Evolutionary conservation across 2,329 filamentous ascomycete genomes (phyloP).

Genomic region (Didymella arachidicola): DNA sequence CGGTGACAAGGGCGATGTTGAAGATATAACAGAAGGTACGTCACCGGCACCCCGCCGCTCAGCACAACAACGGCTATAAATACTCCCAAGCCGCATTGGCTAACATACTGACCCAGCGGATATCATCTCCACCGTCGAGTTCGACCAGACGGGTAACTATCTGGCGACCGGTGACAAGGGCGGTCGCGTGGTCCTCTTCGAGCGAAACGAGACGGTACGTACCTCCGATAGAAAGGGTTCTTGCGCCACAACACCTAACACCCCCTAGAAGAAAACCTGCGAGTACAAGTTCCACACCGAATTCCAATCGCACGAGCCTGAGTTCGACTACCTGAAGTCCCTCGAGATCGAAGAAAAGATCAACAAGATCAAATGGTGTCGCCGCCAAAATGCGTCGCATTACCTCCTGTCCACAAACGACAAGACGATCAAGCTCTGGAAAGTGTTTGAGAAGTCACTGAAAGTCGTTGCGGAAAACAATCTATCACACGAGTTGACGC

Average conservation of each 20-base stretch:
- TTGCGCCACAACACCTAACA: conserved; percentile 21
- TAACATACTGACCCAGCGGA: conserved; percentile 65
- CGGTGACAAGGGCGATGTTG: conserved; percentile 98
- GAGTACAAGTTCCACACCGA: conserved; percentile 99
- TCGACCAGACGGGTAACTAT: conserved; percentile 89
- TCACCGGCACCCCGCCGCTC: conserved; percentile 20
- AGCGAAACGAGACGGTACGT: conserved; percentile 93
- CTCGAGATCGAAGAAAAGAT: conserved; percentile 99
- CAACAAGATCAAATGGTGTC: conserved; percentile 99
- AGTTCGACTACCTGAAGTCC: conserved; percentile 99
- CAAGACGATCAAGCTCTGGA: conserved; percentile 99
- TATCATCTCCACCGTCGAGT: conserved; percentile 91
- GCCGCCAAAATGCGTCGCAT: conserved; percentile 96
- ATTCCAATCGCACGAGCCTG: conserved; percentile 98
- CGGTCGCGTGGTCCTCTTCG: conserved; percentile 83
- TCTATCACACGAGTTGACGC: conserved; percentile 90
- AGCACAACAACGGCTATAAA: background rate
- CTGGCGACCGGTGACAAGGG: conserved; percentile 90
- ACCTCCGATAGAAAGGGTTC: conserved; percentile 1
- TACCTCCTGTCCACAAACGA: conserved; percentile 98
- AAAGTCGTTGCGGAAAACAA: conserved; percentile 99
- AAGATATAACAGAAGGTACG: conserved; percentile 95
- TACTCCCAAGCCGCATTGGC: conserved; percentile 17
- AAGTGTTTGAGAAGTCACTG: conserved; percentile 98
- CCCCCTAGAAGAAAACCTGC: conserved; percentile 93